phyloP scores from a whole-genome alignment of 352 stramenopile genomes.

The Phytophthora brassicae region DNA sequence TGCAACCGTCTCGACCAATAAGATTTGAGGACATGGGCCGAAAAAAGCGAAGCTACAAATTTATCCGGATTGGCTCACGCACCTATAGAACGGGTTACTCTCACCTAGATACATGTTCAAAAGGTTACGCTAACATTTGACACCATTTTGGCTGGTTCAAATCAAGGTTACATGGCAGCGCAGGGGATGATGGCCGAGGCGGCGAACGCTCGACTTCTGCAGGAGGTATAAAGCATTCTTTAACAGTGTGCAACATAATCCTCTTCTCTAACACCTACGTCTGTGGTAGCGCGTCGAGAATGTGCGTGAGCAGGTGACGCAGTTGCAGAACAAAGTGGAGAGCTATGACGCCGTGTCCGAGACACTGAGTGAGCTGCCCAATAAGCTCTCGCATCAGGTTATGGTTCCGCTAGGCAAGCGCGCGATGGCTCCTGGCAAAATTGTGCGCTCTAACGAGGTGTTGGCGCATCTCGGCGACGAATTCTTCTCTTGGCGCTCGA shows the following conservation, averaged over 20 bases:
- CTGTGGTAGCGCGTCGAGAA: constrained; percentile 53
- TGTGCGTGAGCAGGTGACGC: constrained; percentile 47
- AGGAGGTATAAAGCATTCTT: constrained; percentile 44
- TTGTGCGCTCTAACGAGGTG: constrained; percentile 85
- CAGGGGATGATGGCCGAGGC: constrained; percentile 40
- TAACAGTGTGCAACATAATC: no score
- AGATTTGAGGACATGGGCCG: no score
- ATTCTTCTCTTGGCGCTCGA: constrained; percentile 81
- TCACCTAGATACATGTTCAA: no score
- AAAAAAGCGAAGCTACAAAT: no score
- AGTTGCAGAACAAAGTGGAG: constrained; percentile 58
- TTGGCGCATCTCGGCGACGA: constrained; percentile 80
- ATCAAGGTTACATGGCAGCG: constrained; percentile 26
- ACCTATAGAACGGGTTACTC: no score
- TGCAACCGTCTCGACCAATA: no score
- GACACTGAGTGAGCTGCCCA: constrained; percentile 67
- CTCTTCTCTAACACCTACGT: not conserved
- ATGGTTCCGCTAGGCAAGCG: constrained; percentile 87
- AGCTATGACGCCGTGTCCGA: constrained; percentile 54
- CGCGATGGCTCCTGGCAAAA: constrained; percentile 81
- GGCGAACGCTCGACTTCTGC: constrained; percentile 56
- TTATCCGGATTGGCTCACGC: no score
- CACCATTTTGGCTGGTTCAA: not conserved
- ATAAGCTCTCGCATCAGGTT: constrained; percentile 76
- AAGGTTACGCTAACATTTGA: no score